Evolutionary conservation across 2,329 filamentous ascomycete species (phyloP).

Genomic region (Nakataea oryzae): DNA sequence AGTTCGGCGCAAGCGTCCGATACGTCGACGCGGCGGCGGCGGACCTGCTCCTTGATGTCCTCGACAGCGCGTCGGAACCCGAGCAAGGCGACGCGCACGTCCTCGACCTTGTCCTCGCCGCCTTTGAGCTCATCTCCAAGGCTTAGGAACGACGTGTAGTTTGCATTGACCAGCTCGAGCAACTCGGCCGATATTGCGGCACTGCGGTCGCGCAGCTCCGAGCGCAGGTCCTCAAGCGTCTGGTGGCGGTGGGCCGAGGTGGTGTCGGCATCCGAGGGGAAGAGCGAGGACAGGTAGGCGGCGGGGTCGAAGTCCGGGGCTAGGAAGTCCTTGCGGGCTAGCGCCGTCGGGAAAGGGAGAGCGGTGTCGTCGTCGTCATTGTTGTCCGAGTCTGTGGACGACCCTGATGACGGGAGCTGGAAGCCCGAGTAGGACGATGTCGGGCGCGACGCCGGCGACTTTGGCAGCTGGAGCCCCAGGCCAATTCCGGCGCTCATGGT

Average conservation of each 20-base stretch:
- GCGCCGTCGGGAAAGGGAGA: conserved; percentile 79
- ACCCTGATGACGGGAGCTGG: conserved; percentile 29
- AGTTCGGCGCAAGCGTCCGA: conserved; percentile 55
- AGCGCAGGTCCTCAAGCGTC: conserved; percentile 84
- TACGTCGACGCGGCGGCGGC: conserved; percentile 53
- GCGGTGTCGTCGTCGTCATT: conserved; percentile 49
- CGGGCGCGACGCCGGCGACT: conserved; percentile 14
- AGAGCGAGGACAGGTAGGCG: conserved; percentile 54
- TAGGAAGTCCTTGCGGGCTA: conserved; percentile 77
- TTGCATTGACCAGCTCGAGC: conserved; percentile 86
- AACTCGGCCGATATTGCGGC: conserved; percentile 75
- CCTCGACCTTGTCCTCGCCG: conserved; percentile 85
- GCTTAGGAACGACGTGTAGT: conserved; percentile 85
- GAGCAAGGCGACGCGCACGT: conserved; percentile 76
- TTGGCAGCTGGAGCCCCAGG: conserved; percentile 2
- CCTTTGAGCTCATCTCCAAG: conserved; percentile 73
- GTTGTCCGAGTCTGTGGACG: conserved; percentile 18
- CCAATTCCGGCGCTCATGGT: conserved; percentile 3
- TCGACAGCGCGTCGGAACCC: conserved; percentile 78
- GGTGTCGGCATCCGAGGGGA: conserved; percentile 16
- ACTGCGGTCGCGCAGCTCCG: conserved; percentile 73
- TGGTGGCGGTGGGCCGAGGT: conserved; percentile 73
- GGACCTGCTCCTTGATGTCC: conserved; percentile 57
- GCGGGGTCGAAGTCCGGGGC: conserved; percentile 67
- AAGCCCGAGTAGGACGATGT: conserved; percentile 25